These are phyloP conservation scores for Fusarium albidum DNA, from an alignment of 2,329 filamentous ascomycete genomes.

Conservation along the genomic window DNA sequence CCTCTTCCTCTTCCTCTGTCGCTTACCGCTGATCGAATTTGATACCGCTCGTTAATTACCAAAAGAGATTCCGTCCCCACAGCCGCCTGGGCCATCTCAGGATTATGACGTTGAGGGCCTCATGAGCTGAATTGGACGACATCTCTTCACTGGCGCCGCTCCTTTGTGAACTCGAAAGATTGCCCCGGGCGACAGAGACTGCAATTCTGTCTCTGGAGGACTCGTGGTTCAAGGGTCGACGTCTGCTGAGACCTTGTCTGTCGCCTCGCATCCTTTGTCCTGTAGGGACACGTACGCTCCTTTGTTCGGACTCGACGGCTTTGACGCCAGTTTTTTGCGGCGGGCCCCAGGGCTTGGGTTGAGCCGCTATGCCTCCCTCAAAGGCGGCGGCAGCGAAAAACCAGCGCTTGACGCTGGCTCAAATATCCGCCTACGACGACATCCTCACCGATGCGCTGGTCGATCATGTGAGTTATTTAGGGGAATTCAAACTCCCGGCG, in stretches of 20 bases:
- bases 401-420: constrained; percentile 82
- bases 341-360: neutral
- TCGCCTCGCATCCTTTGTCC: constrained; percentile 17
- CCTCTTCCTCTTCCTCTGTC: constrained; percentile 3
- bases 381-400: constrained; percentile 58
- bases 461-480: constrained; percentile 77
- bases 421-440: constrained; percentile 94
- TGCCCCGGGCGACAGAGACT: neutral
- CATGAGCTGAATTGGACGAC: constrained; percentile 36
- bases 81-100: constrained; percentile 14
- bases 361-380: constrained; percentile 47
- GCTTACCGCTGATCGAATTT: constrained; percentile 2
- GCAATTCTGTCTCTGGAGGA: neutral
- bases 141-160: constrained; percentile 19
- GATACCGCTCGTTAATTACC: constrained; percentile 27
- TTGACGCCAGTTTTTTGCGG: constrained; percentile 3
- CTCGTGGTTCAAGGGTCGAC: constrained; percentile 15
- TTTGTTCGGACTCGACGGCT: constrained; percentile 17
- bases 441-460: constrained; percentile 94
- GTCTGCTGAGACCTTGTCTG: constrained; percentile 25
- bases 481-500: constrained; percentile 6
- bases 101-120: constrained; percentile 40
- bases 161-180: constrained; percentile 12
- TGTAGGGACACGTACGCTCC: constrained; percentile 33
- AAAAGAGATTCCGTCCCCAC: constrained; percentile 15